A percentile compares a stretch with the other conserved stretches of the same genome.
Evolutionary conservation across 108 stramenopile genomes (phyloP).

Genomic region (Nannochloropsis granulata): DNA sequence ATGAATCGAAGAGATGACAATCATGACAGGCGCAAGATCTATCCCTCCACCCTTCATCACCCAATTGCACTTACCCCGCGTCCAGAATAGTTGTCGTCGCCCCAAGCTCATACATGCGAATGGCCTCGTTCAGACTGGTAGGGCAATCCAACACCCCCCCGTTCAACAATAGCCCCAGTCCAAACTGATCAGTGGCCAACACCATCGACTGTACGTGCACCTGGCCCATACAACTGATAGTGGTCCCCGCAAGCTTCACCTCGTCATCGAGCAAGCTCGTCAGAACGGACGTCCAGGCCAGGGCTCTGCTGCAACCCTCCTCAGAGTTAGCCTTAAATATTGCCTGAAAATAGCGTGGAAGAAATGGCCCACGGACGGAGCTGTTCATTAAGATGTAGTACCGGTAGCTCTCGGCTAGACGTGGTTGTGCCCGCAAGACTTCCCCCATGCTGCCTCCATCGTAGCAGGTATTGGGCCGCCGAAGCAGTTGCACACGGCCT

Average conservation of each 20-base stretch:
- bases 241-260: neutral
- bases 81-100: neutral
- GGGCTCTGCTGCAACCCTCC: neutral
- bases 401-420: neutral
- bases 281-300: neutral
- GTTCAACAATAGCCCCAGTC: neutral
- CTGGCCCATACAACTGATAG: neutral
- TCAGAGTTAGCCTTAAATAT: neutral
- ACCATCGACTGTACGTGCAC: neutral
- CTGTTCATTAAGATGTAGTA: neutral
- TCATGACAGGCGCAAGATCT: no score
- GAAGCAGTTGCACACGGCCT: neutral
- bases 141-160: neutral
- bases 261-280: neutral
- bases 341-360: neutral
- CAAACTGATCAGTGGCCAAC: neutral
- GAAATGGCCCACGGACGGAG: neutral
- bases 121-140: neutral
- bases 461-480: neutral
- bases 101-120: neutral
- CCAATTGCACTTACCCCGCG: neutral
- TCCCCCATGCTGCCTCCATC: neutral
- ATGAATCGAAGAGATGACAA: no score
- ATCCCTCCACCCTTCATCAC: neutral
- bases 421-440: neutral